Base-by-base conservation (phyloP, 2,329 filamentous ascomycete genomes). In the Helminthosporium solani region DNA sequence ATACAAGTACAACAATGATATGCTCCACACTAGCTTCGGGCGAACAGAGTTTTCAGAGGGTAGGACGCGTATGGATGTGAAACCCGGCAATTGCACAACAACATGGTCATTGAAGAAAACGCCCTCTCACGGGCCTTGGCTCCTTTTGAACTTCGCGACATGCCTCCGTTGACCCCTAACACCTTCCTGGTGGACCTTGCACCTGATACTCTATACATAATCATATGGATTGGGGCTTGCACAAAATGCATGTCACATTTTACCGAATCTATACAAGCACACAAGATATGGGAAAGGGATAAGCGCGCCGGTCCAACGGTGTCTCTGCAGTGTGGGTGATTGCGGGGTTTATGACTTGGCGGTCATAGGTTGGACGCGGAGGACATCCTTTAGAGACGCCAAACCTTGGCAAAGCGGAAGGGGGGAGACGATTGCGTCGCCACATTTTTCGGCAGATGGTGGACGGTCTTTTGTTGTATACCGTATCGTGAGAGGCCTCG, bases 311-410 rank as follows among this genome's bases (percentile, higher is more conserved):
- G 48, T 25, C 50, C 35, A 59, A 58, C 54, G 50, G 55, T 51
- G 37, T 27, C 51, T 33, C 47, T 48, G 46, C 56, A 57, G 49
- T 49, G 52, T 50, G 47, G 25, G 16, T 21, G 39, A 20, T 52
- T 63, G 64, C 59, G 61, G 64, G 63, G 63, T 53, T 44, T 40
- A 27, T 25, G 40, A 27, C 64, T 68, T 68, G 65, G 65, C 65
- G 40, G 49, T 25, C 61, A 58, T 50, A 60, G 58, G 40, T 54
- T n/a, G 46, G 44, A 35, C 16, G 52, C 50, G 47, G 51, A 54
- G 42, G 8, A 14, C 5, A 30, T 23, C n/a, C n/a, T 18, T 31
- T 33, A 27, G 12, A 21, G 16, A 30, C 30, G 40, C 42, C 46
- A 35, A 28, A 18, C 9, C 54, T 55, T 57, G 54, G 54, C 52